A percentile compares a stretch with the other conserved stretches of the same genome.
These are phyloP conservation scores for Piper betle DNA, from an alignment of 164 flowering plant genomes.

Conservation along the genomic window DNA sequence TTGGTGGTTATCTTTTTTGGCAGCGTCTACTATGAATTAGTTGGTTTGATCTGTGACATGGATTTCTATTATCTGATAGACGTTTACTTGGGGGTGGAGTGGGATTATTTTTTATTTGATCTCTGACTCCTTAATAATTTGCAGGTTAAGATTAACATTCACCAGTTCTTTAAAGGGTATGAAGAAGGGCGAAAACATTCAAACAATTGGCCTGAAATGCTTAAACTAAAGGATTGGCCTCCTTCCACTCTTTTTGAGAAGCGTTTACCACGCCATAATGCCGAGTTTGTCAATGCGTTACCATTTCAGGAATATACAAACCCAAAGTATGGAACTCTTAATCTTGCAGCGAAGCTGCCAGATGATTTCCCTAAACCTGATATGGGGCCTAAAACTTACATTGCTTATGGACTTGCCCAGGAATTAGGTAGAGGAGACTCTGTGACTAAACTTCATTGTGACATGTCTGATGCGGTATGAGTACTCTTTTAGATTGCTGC, in stretches of 20 bases:
- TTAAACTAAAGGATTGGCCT: constrained; percentile 72
- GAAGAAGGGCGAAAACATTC: constrained; percentile 16
- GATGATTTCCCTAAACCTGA: constrained; percentile 33
- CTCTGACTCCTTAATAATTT: not conserved
- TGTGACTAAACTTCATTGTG: constrained; percentile 68
- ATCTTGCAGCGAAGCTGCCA: constrained; percentile 47
- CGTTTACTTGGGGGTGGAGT: too few species aligned
- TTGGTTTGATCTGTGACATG: not conserved
- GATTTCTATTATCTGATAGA: too few species aligned
- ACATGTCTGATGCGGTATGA: constrained; percentile 70
- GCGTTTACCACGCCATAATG: constrained; percentile 41
- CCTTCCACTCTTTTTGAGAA: constrained; percentile 36
- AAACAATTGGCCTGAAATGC: constrained; percentile 32
- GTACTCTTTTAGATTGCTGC: not conserved
- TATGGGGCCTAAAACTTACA: constrained; percentile 63
- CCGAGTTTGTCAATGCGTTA: constrained; percentile 40
- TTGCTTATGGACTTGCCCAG: constrained; percentile 47
- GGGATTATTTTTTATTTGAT: not conserved
- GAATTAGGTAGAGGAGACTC: constrained; percentile 69
- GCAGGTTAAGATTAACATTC: constrained; percentile 42
- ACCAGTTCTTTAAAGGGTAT: constrained; percentile 45
- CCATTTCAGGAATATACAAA: constrained; percentile 59
- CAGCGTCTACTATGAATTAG: not conserved
- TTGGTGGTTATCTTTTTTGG: not conserved
- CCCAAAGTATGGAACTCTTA: constrained; percentile 33